Percentiles rank a stretch among this genome's conserved stretches.
phyloP scores from a whole-genome alignment of 2,329 filamentous ascomycete species.

The Fusarium nanum region DNA sequence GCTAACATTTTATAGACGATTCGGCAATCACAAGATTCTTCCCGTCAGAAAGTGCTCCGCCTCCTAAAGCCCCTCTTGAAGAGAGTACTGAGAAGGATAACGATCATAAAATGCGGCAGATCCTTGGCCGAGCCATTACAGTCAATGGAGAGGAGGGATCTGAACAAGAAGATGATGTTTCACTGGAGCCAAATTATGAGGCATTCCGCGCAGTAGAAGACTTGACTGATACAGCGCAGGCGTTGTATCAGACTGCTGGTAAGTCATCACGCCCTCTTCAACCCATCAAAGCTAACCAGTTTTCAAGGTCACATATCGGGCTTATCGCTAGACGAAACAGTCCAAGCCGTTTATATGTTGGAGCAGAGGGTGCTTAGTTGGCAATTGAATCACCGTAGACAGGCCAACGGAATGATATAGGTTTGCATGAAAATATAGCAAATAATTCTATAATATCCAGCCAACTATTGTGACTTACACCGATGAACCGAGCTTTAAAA shows the following conservation, averaged over 20 bases:
- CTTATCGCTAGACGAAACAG: slow-evolving; percentile 50
- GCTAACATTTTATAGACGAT: slow-evolving; percentile 42
- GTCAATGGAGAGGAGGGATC: slow-evolving; percentile 16
- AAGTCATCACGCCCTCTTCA: slow-evolving; percentile 13
- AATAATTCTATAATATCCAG: neutral
- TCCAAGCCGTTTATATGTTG: slow-evolving; percentile 54
- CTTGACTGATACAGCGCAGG: slow-evolving; percentile 47
- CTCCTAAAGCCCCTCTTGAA: slow-evolving; percentile 21
- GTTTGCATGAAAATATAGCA: neutral
- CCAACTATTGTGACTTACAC: slow-evolving; percentile 1
- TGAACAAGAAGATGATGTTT: slow-evolving; percentile 1
- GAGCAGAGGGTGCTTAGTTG: slow-evolving; percentile 52
- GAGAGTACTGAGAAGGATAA: slow-evolving; percentile 46
- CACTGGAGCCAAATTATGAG: slow-evolving; percentile 43
- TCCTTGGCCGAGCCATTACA: slow-evolving; percentile 39
- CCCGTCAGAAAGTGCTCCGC: slow-evolving; percentile 44
- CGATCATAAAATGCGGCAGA: slow-evolving; percentile 35
- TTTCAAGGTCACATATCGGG: slow-evolving; percentile 49
- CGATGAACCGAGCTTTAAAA: neutral
- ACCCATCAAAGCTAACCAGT: slow-evolving; percentile 20
- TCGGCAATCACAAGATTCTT: slow-evolving; percentile 52
- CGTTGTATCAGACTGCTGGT: slow-evolving; percentile 52
- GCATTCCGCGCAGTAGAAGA: slow-evolving; percentile 49
- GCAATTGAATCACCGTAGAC: slow-evolving; percentile 44
- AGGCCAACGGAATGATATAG: neutral